Conservation (phyloP, 1,139 yeast species). For the Casaregolazyma lundiana region DNA sequence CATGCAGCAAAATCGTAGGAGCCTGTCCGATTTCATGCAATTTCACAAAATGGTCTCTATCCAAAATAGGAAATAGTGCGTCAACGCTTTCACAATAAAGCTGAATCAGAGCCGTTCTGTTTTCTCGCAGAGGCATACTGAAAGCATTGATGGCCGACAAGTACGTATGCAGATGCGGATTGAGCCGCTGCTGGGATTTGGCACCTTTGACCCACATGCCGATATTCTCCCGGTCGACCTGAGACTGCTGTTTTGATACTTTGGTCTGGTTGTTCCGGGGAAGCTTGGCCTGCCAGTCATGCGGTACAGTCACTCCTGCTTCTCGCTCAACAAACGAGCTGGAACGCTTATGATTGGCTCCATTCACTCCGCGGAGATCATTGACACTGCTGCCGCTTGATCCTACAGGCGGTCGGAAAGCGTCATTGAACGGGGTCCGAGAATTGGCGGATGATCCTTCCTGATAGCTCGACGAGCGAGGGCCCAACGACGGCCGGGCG, state of each 20-base stretch:
- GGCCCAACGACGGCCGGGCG: conserved; percentile 19
- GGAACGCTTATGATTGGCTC: background rate
- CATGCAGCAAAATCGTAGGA: conserved; percentile 38
- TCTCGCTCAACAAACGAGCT: background rate
- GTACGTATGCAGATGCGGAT: conserved; percentile 33
- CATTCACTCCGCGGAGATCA: background rate
- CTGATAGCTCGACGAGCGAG: conserved; percentile 18
- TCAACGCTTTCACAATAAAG: conserved; percentile 38
- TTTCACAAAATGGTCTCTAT: conserved; percentile 35
- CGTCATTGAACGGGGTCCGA: conserved; percentile 1
- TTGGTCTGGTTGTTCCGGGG: conserved; percentile 1
- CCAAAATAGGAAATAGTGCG: conserved; percentile 37
- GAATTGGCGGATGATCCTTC: conserved; percentile 6
- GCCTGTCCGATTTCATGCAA: conserved; percentile 36
- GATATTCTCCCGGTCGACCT: conserved; percentile 26
- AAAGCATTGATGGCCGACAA: conserved; percentile 39
- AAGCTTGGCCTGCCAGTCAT: background rate
- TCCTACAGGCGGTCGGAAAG: background rate
- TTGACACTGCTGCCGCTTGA: background rate
- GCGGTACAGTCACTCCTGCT: background rate
- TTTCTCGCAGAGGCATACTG: conserved; percentile 33
- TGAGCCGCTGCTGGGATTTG: conserved; percentile 26
- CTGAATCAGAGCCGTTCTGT: conserved; percentile 34
- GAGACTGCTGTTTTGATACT: conserved; percentile 8
- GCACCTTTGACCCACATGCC: conserved; percentile 37